Conservation (phyloP, 225 moss, liverwort and hornwort species). For the Neckera pumila region DNA sequence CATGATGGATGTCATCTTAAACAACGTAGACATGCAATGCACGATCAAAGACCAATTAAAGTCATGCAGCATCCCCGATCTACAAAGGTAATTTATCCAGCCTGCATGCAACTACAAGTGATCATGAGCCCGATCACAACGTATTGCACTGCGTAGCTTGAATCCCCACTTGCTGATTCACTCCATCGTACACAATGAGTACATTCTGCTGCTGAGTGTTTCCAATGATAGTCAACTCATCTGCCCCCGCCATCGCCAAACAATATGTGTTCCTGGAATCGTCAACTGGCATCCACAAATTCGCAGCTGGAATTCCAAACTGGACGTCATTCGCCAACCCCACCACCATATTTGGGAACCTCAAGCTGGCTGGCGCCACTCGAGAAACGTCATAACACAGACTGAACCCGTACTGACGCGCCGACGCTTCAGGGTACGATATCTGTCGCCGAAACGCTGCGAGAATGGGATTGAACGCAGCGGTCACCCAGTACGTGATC, state of each 20-base stretch:
- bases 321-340: background rate
- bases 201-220: conserved; percentile 1
- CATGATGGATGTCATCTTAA: background rate
- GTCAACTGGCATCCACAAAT: background rate
- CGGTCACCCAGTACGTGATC: background rate
- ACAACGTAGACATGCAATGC: background rate
- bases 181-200: conserved; percentile 3
- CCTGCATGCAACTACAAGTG: background rate
- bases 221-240: background rate
- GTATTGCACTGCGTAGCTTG: background rate
- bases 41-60: background rate
- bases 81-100: too few species aligned
- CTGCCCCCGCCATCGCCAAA: background rate
- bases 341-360: background rate
- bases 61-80: background rate
- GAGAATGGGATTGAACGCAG: background rate
- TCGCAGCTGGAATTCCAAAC: background rate
- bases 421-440: background rate
- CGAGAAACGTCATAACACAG: background rate
- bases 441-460: background rate
- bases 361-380: background rate
- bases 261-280: background rate
- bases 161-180: background rate
- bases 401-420: background rate
- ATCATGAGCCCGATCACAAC: background rate